Conservation (phyloP, 371 early-diverging fungal species). For the Mucor sp. region DNA sequence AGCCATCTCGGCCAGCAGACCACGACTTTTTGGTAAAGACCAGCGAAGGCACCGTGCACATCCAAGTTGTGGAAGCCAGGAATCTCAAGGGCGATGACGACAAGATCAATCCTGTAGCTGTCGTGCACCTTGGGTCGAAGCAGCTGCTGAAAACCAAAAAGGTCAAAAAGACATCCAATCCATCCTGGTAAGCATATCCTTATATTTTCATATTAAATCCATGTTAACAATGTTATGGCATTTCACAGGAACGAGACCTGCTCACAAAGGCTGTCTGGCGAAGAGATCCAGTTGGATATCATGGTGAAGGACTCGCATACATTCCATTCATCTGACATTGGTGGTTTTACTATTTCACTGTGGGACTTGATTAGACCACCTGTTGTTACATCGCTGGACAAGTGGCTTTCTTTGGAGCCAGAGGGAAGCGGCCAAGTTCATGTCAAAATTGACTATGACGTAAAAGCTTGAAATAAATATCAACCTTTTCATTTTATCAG, state of each 20-base stretch:
- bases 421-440: slow-evolving; percentile 45
- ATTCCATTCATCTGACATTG: slow-evolving; percentile 64
- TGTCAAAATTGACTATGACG: slow-evolving; percentile 28
- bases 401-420: slow-evolving; percentile 43
- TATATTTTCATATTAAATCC: neutral
- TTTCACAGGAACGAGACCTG: slow-evolving; percentile 14
- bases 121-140: slow-evolving; percentile 51
- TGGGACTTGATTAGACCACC: slow-evolving; percentile 47
- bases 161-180: slow-evolving; percentile 71
- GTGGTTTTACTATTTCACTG: slow-evolving; percentile 51
- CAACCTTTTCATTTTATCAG: no score
- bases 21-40: slow-evolving; percentile 1
- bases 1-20: neutral
- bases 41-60: slow-evolving; percentile 31
- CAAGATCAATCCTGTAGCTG: slow-evolving; percentile 57
- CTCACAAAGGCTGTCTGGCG: slow-evolving; percentile 27
- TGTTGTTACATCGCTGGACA: slow-evolving; percentile 16
- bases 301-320: slow-evolving; percentile 68
- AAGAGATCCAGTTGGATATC: slow-evolving; percentile 48
- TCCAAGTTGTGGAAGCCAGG: slow-evolving; percentile 57
- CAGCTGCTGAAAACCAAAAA: slow-evolving; percentile 71
- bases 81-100: slow-evolving; percentile 53
- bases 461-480: slow-evolving; percentile 1
- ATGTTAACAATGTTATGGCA: neutral
- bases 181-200: slow-evolving; percentile 55